Conservation (phyloP, 768 basidiomycete species). For the Phaeolepiota aurea region DNA sequence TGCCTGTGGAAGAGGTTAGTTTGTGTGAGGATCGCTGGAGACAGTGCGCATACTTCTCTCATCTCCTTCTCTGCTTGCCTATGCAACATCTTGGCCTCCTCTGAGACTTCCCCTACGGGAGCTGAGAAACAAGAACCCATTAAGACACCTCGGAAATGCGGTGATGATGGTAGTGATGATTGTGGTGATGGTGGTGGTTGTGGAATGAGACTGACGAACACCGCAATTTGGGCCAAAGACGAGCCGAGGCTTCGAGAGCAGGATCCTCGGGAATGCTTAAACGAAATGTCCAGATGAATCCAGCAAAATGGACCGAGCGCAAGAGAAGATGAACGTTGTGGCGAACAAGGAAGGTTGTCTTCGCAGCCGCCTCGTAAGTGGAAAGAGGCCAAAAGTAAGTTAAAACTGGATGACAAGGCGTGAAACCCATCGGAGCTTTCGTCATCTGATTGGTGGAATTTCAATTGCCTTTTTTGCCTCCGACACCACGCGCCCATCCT, state of each 20-base stretch:
- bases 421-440: too few species aligned
- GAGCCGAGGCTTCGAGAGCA: background rate
- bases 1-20: constrained; percentile 36
- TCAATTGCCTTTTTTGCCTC: too few species aligned
- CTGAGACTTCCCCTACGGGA: constrained; percentile 46
- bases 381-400: too few species aligned
- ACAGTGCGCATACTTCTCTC: constrained; percentile 47
- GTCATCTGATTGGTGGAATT: too few species aligned
- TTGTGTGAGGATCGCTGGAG: background rate
- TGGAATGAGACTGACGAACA: too few species aligned
- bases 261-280: background rate
- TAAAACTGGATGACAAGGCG: too few species aligned
- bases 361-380: background rate
- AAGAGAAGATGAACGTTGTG: background rate
- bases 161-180: constrained; percentile 1
- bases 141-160: constrained; percentile 6
- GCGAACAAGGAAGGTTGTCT: background rate
- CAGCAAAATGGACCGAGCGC: background rate
- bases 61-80: constrained; percentile 70
- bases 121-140: constrained; percentile 84
- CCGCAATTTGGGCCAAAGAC: too few species aligned
- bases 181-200: background rate
- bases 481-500: too few species aligned
- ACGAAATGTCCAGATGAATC: background rate
- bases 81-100: constrained; percentile 60